Percentiles rank a stretch among this genome's conserved stretches.
Conservation (phyloP, 2,329 filamentous ascomycete species). For the Calycina herbarum region DNA sequence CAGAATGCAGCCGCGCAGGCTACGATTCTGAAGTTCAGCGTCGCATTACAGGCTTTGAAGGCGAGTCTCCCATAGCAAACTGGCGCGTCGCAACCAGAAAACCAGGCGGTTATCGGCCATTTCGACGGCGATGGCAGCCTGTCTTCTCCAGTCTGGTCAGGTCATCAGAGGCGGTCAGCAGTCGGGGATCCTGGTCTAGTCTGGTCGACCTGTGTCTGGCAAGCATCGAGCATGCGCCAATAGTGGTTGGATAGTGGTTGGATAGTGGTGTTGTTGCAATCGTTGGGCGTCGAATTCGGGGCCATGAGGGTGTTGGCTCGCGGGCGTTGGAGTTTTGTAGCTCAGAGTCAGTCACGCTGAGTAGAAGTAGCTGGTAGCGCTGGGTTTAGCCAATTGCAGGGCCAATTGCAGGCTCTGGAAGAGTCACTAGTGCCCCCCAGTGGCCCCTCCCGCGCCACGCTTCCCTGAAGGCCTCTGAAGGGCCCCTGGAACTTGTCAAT, state of each 20-base stretch:
- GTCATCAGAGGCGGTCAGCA: slow-evolving; percentile 8
- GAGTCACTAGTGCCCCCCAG: neutral
- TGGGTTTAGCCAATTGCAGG: neutral
- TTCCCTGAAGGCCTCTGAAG: neutral
- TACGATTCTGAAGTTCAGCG: neutral
- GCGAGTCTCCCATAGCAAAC: neutral
- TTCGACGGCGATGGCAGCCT: too few species aligned
- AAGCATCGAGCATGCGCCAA: slow-evolving; percentile 1
- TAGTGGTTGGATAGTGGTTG: neutral
- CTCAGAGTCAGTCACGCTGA: neutral
- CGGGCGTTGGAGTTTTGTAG: neutral
- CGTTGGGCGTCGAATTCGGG: neutral
- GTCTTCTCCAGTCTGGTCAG: neutral
- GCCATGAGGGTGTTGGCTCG: neutral
- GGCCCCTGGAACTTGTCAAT: neutral
- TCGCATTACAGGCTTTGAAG: neutral
- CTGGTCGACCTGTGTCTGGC: neutral
- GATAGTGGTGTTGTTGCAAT: neutral
- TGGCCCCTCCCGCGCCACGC: neutral
- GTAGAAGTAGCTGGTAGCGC: neutral
- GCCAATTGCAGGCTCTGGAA: neutral
- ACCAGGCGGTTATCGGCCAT: too few species aligned
- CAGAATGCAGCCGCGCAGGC: neutral
- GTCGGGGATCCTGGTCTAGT: neutral
- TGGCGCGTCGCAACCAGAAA: neutral